Evolutionary conservation across 2,329 filamentous ascomycete species (phyloP).

Genomic region (Aspergillus hortae): DNA sequence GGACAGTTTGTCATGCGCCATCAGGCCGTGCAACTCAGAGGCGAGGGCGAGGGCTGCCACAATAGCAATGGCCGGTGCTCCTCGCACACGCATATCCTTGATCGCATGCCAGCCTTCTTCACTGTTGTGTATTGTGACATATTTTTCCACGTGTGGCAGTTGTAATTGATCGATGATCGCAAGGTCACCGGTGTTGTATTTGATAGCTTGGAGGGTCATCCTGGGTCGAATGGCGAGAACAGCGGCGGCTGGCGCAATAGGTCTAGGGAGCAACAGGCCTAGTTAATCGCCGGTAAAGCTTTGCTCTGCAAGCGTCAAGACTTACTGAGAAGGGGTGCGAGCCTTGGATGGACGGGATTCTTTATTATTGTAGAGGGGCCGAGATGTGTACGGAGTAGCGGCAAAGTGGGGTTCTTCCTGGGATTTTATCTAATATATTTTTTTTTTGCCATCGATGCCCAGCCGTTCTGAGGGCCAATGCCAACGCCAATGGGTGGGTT

Average conservation of each 20-base stretch:
- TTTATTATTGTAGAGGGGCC: too few relatives aligned
- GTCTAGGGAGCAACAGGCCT: background rate
- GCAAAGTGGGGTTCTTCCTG: too few relatives aligned
- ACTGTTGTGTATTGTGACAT: slow-evolving; percentile 51
- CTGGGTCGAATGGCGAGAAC: background rate
- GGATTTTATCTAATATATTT: too few relatives aligned
- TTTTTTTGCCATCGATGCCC: too few relatives aligned
- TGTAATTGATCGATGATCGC: slow-evolving; percentile 62
- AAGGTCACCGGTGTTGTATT: slow-evolving; percentile 54
- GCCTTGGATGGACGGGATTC: too few relatives aligned
- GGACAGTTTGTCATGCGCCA: slow-evolving; percentile 38
- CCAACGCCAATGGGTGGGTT: too few relatives aligned
- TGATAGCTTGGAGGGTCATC: slow-evolving; percentile 60
- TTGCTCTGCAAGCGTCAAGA: background rate
- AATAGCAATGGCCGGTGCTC: slow-evolving; percentile 93
- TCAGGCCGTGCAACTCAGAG: slow-evolving; percentile 66
- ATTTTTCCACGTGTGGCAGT: slow-evolving; percentile 58
- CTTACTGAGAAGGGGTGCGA: too few relatives aligned
- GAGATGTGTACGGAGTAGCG: too few relatives aligned
- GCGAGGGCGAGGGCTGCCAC: slow-evolving; percentile 89
- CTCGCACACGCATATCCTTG: slow-evolving; percentile 62
- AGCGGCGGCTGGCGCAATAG: background rate
- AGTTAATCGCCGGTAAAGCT: too few relatives aligned
- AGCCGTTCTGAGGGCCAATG: too few relatives aligned
- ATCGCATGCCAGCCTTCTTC: slow-evolving; percentile 65